These are phyloP conservation scores for Colletotrichum spaethianum DNA, from an alignment of 2,329 filamentous ascomycete genomes.

Conservation along the genomic window DNA sequence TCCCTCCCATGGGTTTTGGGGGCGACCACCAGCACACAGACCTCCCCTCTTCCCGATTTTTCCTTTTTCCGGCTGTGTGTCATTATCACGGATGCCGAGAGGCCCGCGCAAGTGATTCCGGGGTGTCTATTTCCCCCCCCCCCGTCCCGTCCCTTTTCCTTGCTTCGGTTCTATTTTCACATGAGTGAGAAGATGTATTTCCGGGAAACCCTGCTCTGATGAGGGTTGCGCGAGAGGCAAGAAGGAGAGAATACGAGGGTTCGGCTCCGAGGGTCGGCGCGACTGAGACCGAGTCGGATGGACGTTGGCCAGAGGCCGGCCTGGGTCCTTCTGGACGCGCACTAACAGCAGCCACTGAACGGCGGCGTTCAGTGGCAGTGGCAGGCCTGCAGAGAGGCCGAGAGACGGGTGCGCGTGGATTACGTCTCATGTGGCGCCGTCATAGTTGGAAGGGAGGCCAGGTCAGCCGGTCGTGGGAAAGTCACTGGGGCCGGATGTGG, in stretches of 20 bases:
- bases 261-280: neutral
- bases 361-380: neutral
- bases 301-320: neutral
- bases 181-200: too few species aligned
- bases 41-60: neutral
- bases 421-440: neutral
- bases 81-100: neutral
- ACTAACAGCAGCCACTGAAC: neutral
- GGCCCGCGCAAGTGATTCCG: neutral
- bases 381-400: neutral
- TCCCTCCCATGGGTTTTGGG: neutral
- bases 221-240: too few species aligned
- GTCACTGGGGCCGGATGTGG: neutral
- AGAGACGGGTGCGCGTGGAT: neutral
- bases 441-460: neutral
- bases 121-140: neutral
- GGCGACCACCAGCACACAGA: too few species aligned
- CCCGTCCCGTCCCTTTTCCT: neutral
- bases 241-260: neutral
- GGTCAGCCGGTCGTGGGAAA: neutral
- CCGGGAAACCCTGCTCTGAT: too few species aligned
- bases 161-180: too few species aligned
- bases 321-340: neutral
- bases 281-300: neutral
- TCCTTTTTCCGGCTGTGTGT: neutral